Evolutionary conservation across 495 filamentous ascomycete species (phyloP).

Genomic region (Recurvomyces mirabilis): DNA sequence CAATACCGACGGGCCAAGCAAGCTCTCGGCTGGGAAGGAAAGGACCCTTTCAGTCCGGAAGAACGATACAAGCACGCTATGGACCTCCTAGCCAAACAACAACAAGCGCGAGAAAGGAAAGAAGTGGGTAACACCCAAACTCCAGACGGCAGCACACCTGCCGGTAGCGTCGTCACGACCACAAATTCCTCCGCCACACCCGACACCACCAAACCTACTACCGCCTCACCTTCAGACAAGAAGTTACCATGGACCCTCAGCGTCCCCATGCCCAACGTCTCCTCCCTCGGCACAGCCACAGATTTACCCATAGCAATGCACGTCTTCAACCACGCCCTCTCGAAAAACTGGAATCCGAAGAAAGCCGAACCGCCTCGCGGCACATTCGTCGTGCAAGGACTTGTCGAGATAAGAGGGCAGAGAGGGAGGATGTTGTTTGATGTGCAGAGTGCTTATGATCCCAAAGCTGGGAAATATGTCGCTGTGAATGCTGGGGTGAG

Average conservation of each 20-base stretch:
- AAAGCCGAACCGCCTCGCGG: conserved; percentile 46
- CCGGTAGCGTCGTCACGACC: background rate
- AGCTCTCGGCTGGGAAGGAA: conserved; percentile 16
- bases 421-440: conserved; percentile 47
- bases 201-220: conserved; percentile 8
- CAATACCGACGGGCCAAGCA: conserved; percentile 19
- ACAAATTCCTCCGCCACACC: background rate
- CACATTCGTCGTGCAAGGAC: conserved; percentile 49
- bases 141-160: background rate
- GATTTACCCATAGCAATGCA: conserved; percentile 31
- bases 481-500: conserved; percentile 20
- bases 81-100: conserved; percentile 4
- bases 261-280: background rate
- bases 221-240: background rate
- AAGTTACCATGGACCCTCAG: no score
- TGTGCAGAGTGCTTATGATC: conserved; percentile 50
- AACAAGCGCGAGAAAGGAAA: background rate
- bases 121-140: no score
- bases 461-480: conserved; percentile 30
- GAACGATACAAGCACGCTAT: conserved; percentile 11
- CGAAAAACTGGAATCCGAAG: conserved; percentile 35
- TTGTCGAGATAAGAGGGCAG: conserved; percentile 52
- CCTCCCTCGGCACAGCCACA: background rate
- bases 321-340: conserved; percentile 45
- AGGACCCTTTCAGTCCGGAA: conserved; percentile 12